Conservation (phyloP, 805 yeast genomes). For the Candida vartiovaarae region DNA sequence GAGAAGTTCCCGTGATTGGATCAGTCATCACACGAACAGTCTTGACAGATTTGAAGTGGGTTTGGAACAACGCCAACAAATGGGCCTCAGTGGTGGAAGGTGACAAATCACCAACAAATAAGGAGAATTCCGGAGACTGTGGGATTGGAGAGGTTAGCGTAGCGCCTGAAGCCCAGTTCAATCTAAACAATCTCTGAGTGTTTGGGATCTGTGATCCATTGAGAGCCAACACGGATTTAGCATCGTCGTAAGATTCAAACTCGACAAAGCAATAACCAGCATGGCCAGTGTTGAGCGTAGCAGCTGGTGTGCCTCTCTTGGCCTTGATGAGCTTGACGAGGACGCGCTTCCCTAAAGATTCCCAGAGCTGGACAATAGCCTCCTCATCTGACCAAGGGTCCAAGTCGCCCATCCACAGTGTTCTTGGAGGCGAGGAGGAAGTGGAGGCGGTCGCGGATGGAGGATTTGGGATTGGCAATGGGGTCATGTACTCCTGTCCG, state of each 20-base stretch:
- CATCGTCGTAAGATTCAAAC: constrained; percentile 60
- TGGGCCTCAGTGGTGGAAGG: constrained; percentile 80
- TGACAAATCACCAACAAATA: constrained; percentile 78
- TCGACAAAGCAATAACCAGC: constrained; percentile 78
- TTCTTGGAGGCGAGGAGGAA: constrained; percentile 46
- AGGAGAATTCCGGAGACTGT: constrained; percentile 67
- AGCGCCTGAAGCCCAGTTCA: constrained; percentile 84
- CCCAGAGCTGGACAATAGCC: constrained; percentile 55
- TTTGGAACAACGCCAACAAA: constrained; percentile 62
- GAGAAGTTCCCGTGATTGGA: constrained; percentile 67
- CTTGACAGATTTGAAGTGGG: constrained; percentile 56
- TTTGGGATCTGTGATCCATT: constrained; percentile 65
- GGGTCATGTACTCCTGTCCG: constrained; percentile 20
- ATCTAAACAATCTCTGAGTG: constrained; percentile 54
- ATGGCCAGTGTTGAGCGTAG: constrained; percentile 29
- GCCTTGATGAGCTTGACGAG: constrained; percentile 60
- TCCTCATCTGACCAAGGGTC: constrained; percentile 74
- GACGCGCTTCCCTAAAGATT: constrained; percentile 46
- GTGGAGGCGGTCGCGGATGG: constrained; percentile 43
- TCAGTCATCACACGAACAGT: constrained; percentile 85
- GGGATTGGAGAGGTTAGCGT: constrained; percentile 65
- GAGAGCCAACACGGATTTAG: constrained; percentile 57
- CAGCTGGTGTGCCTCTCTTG: constrained; percentile 32
- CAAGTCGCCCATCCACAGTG: constrained; percentile 85
- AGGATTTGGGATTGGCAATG: constrained; percentile 40